A percentile compares a stretch with the other conserved stretches of the same genome.
Conservation (phyloP, 805 yeast genomes). For the Starmerella tilneyi region DNA sequence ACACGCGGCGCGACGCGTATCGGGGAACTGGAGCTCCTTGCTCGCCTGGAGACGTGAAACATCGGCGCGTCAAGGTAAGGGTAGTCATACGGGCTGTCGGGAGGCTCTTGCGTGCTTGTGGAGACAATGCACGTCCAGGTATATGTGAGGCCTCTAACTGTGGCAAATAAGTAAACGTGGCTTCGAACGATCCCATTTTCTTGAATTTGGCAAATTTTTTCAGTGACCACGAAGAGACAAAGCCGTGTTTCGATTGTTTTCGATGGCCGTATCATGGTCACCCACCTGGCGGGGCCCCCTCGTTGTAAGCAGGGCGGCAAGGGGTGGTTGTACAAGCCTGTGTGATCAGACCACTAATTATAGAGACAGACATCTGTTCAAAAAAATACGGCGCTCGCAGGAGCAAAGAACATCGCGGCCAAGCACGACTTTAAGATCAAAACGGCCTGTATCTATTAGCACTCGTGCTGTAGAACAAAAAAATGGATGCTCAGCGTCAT, state of each 20-base stretch:
- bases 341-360: conserved; percentile 2
- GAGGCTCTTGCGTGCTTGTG: conserved; percentile 1
- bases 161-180: too few species aligned
- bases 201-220: too few species aligned
- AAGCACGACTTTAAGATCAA: too few species aligned
- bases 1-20: conserved; percentile 8
- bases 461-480: too few species aligned
- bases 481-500: conserved; percentile 4
- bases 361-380: conserved; percentile 1
- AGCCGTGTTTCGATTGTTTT: too few species aligned
- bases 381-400: too few species aligned
- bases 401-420: too few species aligned
- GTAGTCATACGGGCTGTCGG: neutral
- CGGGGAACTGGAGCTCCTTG: neutral
- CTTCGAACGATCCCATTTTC: too few species aligned
- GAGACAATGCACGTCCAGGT: too few species aligned
- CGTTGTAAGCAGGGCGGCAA: conserved; percentile 7
- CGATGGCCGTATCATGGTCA: neutral
- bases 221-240: too few species aligned
- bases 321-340: conserved; percentile 5
- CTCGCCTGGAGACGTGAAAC: neutral
- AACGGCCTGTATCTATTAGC: too few species aligned
- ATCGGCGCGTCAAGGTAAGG: neutral
- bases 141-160: too few species aligned
- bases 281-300: conserved; percentile 1